Evolutionary conservation across 768 basidiomycete genomes (phyloP), one percentile per base, ranked within the genome.

Genomic region (Kondoa malvinella): DNA sequence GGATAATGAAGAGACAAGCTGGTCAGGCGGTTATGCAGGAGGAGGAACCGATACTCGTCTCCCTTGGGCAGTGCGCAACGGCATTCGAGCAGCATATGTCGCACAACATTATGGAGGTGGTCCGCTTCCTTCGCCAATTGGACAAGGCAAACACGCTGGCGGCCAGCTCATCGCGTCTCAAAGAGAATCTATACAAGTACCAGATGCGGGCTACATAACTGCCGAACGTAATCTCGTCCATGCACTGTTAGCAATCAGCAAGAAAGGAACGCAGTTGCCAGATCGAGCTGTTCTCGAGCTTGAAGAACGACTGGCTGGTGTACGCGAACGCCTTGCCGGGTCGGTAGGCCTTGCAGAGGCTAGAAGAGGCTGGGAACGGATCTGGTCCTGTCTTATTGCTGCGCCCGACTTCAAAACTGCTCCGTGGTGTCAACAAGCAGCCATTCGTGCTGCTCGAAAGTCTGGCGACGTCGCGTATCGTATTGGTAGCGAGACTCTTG

Each of bases 31-130:
- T 14, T 66, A 71, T 57, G 26, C 56, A 26, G 66, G 56, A n/a
- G 72, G 72, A 1, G 72, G 72, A 1, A 73, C 72, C 2, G 72
- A 73, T 57, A 67, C 68, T 0, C 62, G 71, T 1, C 56, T 73
- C 21, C 69, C 70, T 4, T 1, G 70, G 15, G 1, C 56, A 3
- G 69, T 68, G 2, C 60, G 72, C 1, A 40, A 57, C 2, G 72
- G 70, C 27, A 31, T 73, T 2, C 59, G 72, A 12, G 68, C 58
- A 21, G 72, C 71, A 0, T 73, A 64, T 63, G 62, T 71, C 56
- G 58, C 69, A 3, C 66, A 69, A 57, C 26, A 50, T 34, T 73
- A 69, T 68, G 66, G 59, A 0, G 61, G 26, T 17, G 66, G 72
- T 1, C 4, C 17, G 32, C 32, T 56, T 34, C 56, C 58, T 15